These are phyloP conservation scores for Sedum album DNA, from an alignment of 164 flowering plant species.

Conservation along the genomic window DNA sequence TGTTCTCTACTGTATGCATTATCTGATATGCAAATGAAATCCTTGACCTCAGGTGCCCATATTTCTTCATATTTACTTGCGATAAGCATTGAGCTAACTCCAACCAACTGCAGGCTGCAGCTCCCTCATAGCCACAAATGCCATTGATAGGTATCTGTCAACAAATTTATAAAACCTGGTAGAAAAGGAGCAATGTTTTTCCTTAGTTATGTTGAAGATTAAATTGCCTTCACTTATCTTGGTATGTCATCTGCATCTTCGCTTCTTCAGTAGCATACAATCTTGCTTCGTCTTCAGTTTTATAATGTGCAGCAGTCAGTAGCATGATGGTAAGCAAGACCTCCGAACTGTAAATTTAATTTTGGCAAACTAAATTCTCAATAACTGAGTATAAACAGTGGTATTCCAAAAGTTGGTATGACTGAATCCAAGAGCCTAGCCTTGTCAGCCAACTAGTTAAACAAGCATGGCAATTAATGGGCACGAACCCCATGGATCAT, in stretches of 20 bases:
- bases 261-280: too few relatives aligned
- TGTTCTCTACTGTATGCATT: slow-evolving; percentile 52
- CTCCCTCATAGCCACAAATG: slow-evolving; percentile 25
- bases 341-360: neutral
- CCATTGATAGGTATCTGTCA: slow-evolving; percentile 32
- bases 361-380: neutral
- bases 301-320: too few relatives aligned
- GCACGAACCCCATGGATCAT: neutral
- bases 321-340: neutral
- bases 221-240: too few relatives aligned
- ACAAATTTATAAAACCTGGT: too few relatives aligned
- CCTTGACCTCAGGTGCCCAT: slow-evolving; percentile 68
- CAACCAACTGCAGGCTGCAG: slow-evolving; percentile 49
- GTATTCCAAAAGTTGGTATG: neutral
- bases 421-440: neutral
- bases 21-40: slow-evolving; percentile 72
- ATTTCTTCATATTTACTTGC: slow-evolving; percentile 52
- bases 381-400: neutral
- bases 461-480: neutral
- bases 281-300: neutral
- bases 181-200: too few relatives aligned
- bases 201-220: too few relatives aligned
- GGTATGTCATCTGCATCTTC: too few relatives aligned
- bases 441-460: neutral
- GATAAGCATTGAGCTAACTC: slow-evolving; percentile 39